phyloP scores from a whole-genome alignment of 2,329 filamentous ascomycete species.

The Phialophora macrospora region DNA sequence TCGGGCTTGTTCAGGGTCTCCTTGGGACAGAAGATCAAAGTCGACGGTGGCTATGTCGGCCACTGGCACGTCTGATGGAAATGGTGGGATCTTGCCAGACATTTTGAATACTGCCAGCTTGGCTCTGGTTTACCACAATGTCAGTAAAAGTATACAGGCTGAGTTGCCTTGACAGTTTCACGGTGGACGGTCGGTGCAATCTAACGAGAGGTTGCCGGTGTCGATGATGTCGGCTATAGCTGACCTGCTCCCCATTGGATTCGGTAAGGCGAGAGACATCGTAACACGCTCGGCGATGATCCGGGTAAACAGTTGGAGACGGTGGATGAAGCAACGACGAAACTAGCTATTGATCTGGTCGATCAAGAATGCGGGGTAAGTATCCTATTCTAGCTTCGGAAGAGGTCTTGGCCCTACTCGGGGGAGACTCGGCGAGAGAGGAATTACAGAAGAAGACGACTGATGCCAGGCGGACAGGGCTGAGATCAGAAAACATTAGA shows the following conservation, averaged over 20 bases:
- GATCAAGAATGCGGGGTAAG: not conserved
- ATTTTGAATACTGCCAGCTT: not conserved
- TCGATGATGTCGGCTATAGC: not conserved
- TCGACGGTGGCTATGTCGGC: constrained; percentile 24
- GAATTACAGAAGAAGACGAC: too few relatives aligned
- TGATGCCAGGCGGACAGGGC: too few relatives aligned
- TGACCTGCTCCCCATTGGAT: not conserved
- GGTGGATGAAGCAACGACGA: too few relatives aligned
- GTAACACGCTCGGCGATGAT: not conserved
- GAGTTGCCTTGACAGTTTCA: not conserved
- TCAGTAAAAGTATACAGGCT: not conserved
- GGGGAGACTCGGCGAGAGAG: too few relatives aligned
- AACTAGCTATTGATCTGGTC: too few relatives aligned
- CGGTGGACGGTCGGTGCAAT: not conserved
- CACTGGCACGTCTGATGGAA: constrained; percentile 19
- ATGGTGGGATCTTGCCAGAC: constrained; percentile 17
- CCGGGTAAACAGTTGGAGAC: not conserved
- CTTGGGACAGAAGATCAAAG: constrained; percentile 22
- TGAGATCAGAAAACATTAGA: too few relatives aligned
- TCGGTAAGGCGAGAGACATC: not conserved
- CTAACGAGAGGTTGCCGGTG: not conserved
- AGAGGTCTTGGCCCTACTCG: too few relatives aligned
- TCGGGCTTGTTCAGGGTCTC: constrained; percentile 16
- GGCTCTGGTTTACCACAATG: not conserved
- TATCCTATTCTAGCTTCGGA: too few relatives aligned